These are phyloP conservation scores for Sporisorium reilianum DNA, from an alignment of 1,284 basidiomycete genomes.

Conservation along the genomic window DNA sequence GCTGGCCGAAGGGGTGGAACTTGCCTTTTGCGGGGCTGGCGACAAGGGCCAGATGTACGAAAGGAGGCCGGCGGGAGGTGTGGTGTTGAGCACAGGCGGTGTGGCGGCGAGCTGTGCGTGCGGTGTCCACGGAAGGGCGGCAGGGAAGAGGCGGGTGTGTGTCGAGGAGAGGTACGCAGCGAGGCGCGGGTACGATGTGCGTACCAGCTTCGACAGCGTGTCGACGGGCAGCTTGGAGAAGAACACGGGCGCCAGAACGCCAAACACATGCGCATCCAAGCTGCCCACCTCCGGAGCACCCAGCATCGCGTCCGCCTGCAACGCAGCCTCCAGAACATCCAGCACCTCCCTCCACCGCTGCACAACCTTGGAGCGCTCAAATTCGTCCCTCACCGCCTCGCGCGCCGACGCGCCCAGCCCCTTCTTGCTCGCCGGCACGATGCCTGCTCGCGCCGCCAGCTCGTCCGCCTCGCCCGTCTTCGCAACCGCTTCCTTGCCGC, in stretches of 20 bases:
- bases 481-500: constrained; percentile 45
- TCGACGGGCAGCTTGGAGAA: constrained; percentile 35
- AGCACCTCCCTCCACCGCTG: constrained; percentile 32
- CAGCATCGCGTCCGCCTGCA: constrained; percentile 3
- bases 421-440: constrained; percentile 29
- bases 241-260: constrained; percentile 52
- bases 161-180: constrained; percentile 23
- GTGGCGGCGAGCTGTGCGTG: constrained; percentile 9
- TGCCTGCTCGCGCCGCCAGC: constrained; percentile 43
- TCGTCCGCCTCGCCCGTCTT: constrained; percentile 39
- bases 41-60: constrained; percentile 35
- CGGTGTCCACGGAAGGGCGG: neutral
- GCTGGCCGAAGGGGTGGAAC: constrained; percentile 6
- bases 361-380: constrained; percentile 43
- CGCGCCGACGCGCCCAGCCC: constrained; percentile 40
- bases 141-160: constrained; percentile 31
- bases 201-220: constrained; percentile 32
- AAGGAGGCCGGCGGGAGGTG: neutral
- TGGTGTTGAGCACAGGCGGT: constrained; percentile 1
- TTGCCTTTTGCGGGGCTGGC: constrained; percentile 31
- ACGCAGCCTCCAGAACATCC: constrained; percentile 26
- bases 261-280: constrained; percentile 51
- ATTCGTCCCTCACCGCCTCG: constrained; percentile 35
- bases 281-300: constrained; percentile 15
- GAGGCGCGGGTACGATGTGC: constrained; percentile 32